Evolutionary conservation across 345 rosid species (phyloP).

Genomic region (Bruguiera sexangula): DNA sequence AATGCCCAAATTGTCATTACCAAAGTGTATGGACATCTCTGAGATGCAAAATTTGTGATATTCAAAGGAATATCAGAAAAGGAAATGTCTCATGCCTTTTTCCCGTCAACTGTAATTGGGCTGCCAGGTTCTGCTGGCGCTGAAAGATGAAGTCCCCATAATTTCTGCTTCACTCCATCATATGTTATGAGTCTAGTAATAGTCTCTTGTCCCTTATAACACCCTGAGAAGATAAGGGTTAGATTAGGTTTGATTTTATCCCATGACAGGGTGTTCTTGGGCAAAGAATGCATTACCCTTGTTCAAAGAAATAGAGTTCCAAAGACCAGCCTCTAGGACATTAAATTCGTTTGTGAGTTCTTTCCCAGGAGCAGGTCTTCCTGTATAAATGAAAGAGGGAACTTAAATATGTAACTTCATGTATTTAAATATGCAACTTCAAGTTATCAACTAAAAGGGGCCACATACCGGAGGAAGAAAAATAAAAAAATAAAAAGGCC

Average conservation of each 20-base stretch:
- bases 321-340: constrained; percentile 84
- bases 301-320: constrained; percentile 78
- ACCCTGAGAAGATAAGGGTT: constrained; percentile 42
- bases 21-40: not conserved
- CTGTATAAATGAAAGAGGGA: constrained; percentile 39
- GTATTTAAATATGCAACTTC: not conserved
- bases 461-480: not conserved
- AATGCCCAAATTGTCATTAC: not conserved
- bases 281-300: constrained; percentile 49
- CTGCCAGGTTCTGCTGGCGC: constrained; percentile 76
- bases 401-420: not conserved
- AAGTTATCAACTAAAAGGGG: not conserved
- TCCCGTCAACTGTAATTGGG: constrained; percentile 55
- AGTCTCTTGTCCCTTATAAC: constrained; percentile 94
- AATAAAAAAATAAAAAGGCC: too few relatives aligned
- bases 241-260: not conserved
- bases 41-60: not conserved
- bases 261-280: not conserved
- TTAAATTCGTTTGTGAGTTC: constrained; percentile 83
- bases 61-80: not conserved
- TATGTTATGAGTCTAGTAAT: constrained; percentile 80
- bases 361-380: constrained; percentile 82
- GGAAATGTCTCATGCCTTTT: constrained; percentile 43
- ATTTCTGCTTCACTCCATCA: constrained; percentile 77
- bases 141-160: constrained; percentile 70